These are phyloP conservation scores for Dothiorella sarmentorum DNA, from an alignment of 2,329 filamentous ascomycete genomes.

Conservation along the genomic window DNA sequence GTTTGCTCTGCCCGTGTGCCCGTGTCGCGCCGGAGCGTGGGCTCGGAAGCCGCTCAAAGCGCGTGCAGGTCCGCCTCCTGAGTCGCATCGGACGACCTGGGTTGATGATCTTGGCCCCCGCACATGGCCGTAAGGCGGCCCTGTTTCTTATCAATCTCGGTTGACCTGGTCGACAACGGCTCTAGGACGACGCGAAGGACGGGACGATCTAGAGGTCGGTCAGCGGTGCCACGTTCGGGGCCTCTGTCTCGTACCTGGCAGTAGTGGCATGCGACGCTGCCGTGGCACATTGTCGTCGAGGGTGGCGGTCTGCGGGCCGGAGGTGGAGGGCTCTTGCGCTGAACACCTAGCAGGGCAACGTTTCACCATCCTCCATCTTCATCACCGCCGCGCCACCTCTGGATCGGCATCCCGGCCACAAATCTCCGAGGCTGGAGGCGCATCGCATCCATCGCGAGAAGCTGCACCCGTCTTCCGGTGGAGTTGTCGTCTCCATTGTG, in stretches of 20 bases:
- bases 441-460: neutral
- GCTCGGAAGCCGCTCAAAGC: neutral
- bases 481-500: neutral
- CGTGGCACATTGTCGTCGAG: constrained; percentile 5
- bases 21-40: constrained; percentile 5
- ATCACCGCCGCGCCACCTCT: neutral
- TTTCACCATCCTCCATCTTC: constrained; percentile 2
- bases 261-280: constrained; percentile 1
- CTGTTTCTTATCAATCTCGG: constrained; percentile 4
- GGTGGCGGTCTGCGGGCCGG: constrained; percentile 13
- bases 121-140: neutral
- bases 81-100: neutral
- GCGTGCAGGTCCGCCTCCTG: constrained; percentile 2
- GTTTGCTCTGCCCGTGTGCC: too few relatives aligned
- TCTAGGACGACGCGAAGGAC: too few relatives aligned
- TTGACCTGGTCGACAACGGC: neutral
- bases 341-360: constrained; percentile 10
- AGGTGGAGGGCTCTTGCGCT: too few relatives aligned
- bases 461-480: too few relatives aligned
- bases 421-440: neutral
- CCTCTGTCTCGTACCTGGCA: neutral
- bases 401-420: neutral
- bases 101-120: neutral
- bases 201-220: too few relatives aligned
- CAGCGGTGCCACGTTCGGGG: too few relatives aligned